Conservation (phyloP, 2,329 filamentous ascomycete genomes). For the Sporothrix protearum region DNA sequence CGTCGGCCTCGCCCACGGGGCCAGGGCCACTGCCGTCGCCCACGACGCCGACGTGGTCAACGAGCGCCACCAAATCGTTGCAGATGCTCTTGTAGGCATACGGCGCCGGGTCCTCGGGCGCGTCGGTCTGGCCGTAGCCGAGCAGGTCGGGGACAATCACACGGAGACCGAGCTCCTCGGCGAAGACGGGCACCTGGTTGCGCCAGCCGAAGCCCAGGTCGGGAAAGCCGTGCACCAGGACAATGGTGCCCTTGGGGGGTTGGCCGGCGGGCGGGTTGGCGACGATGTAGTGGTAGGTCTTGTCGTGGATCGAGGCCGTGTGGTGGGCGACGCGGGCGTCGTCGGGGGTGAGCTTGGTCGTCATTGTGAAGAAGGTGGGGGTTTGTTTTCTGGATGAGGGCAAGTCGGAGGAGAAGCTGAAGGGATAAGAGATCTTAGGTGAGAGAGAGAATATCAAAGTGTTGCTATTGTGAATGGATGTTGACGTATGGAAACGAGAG, state of each 20-base stretch:
- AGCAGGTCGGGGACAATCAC: slow-evolving; percentile 84
- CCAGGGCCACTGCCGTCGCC: no score
- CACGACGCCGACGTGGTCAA: slow-evolving; percentile 52
- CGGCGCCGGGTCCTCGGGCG: slow-evolving; percentile 56
- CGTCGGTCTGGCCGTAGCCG: slow-evolving; percentile 75
- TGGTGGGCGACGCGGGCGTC: slow-evolving; percentile 65
- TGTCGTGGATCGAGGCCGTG: slow-evolving; percentile 61
- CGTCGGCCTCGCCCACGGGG: slow-evolving; percentile 42
- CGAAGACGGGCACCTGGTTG: slow-evolving; percentile 75
- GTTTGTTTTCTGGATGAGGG: not conserved
- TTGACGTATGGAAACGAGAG: not conserved
- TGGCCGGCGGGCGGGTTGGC: slow-evolving; percentile 45
- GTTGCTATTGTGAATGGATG: not conserved
- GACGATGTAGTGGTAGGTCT: slow-evolving; percentile 65
- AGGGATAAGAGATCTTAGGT: no score
- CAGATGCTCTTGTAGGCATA: slow-evolving; percentile 72
- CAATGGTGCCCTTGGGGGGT: slow-evolving; percentile 32
- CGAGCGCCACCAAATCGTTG: slow-evolving; percentile 71
- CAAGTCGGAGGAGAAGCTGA: not conserved
- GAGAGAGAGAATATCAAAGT: not conserved
- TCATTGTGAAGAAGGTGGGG: slow-evolving; percentile 34
- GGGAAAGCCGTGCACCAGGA: slow-evolving; percentile 71
- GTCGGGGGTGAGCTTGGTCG: slow-evolving; percentile 59
- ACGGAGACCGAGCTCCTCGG: slow-evolving; percentile 65
- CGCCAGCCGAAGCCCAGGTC: slow-evolving; percentile 84